Conservation (phyloP, 1,284 basidiomycete species). For the Grifola frondosa region DNA sequence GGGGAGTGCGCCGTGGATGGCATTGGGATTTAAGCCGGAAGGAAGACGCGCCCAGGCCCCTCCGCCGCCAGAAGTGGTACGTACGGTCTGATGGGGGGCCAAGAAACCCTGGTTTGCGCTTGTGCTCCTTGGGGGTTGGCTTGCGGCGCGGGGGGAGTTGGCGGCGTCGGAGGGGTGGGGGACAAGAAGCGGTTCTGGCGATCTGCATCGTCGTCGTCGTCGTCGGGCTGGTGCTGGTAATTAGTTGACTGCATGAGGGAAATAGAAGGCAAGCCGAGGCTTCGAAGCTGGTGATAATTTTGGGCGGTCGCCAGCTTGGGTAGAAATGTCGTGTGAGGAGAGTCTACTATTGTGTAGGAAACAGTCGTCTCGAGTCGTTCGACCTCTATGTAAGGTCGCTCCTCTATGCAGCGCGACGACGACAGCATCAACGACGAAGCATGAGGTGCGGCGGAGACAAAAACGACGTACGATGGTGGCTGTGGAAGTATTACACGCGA, state of each 20-base stretch:
- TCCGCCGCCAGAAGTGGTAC: conserved; percentile 48
- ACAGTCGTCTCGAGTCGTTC: too few relatives aligned
- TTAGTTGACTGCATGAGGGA: conserved; percentile 29
- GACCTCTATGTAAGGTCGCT: conserved; percentile 28
- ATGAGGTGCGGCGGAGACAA: conserved; percentile 1
- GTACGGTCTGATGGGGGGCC: conserved; percentile 54
- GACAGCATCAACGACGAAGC: conserved; percentile 6
- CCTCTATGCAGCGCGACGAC: conserved; percentile 16
- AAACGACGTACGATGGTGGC: conserved; percentile 16
- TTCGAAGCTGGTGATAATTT: conserved; percentile 26
- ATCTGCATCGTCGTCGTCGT: conserved; percentile 40
- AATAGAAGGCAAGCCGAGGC: conserved; percentile 23
- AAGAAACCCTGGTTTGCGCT: conserved; percentile 47
- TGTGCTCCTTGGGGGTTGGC: conserved; percentile 61
- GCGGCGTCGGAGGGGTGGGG: conserved; percentile 38
- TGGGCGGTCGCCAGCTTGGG: conserved; percentile 30
- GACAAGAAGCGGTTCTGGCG: conserved; percentile 58
- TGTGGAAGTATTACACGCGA: conserved; percentile 21
- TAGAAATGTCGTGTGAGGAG: conserved; percentile 19
- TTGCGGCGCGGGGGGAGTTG: conserved; percentile 50
- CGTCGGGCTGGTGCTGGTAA: conserved; percentile 29
- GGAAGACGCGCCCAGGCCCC: conserved; percentile 45
- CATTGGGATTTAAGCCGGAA: conserved; percentile 36
- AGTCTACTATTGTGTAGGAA: conserved; percentile 22
- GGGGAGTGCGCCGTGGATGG: conserved; percentile 30